Conservation (phyloP, 2,329 filamentous ascomycete species). For the Ophiostoma piceae region DNA sequence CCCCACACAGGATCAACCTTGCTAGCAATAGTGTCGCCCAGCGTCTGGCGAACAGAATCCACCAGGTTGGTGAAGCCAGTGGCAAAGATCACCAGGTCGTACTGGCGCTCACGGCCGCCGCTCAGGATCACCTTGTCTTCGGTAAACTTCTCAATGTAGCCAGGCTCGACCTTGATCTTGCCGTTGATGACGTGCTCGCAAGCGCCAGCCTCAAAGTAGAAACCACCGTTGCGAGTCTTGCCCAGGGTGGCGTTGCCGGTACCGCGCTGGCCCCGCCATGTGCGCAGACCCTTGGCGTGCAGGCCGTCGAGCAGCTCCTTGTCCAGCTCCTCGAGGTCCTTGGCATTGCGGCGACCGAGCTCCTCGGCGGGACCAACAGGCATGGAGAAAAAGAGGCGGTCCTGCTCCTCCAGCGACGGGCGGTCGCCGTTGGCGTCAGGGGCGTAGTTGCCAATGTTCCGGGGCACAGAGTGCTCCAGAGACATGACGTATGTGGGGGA, state of each 20-base stretch:
- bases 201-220: constrained; percentile 24
- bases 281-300: constrained; percentile 17
- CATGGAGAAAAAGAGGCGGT: neutral
- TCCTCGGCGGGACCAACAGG: constrained; percentile 21
- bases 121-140: constrained; percentile 34
- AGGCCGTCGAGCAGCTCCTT: constrained; percentile 16
- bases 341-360: constrained; percentile 20
- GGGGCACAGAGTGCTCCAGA: constrained; percentile 33
- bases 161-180: constrained; percentile 23
- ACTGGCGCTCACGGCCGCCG: constrained; percentile 33
- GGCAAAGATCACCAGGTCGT: constrained; percentile 43
- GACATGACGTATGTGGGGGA: constrained; percentile 65
- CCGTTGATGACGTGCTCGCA: constrained; percentile 22
- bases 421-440: neutral
- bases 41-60: constrained; percentile 43
- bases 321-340: constrained; percentile 17
- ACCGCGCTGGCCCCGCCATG: constrained; percentile 22
- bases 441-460: constrained; percentile 13
- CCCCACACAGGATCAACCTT: constrained; percentile 44
- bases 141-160: constrained; percentile 32
- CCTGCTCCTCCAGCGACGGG: neutral
- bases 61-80: constrained; percentile 51
- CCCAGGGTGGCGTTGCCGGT: constrained; percentile 19
- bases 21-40: constrained; percentile 48
- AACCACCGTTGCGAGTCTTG: constrained; percentile 22